Percentiles rank a stretch among this genome's conserved stretches.
phyloP scores from a whole-genome alignment of 768 basidiomycete species.

The Dioszegia hungarica region DNA sequence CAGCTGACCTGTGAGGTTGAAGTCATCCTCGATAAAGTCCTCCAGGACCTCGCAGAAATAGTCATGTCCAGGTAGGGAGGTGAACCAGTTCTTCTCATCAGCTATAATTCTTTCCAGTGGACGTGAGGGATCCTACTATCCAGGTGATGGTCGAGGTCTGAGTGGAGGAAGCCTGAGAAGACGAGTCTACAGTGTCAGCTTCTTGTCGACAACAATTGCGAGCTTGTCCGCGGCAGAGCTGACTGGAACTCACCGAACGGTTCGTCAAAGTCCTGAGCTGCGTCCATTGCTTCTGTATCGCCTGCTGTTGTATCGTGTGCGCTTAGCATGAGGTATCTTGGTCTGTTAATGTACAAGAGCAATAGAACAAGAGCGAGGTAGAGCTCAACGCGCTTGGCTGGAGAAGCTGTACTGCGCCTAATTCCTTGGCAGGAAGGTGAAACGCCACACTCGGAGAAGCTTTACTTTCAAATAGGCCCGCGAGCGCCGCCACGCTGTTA shows the following conservation, averaged over 20 bases:
- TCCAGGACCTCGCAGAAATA: constrained; percentile 97
- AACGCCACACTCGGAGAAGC: no score
- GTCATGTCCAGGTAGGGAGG: constrained; percentile 60
- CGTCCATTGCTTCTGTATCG: constrained; percentile 31
- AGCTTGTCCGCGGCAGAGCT: not conserved
- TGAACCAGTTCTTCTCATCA: constrained; percentile 46
- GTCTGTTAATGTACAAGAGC: no score
- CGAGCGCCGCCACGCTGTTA: no score
- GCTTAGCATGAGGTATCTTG: no score
- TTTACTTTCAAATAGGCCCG: no score
- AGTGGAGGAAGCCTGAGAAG: constrained; percentile 43
- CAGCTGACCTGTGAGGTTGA: constrained; percentile 83
- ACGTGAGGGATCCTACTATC: constrained; percentile 32
- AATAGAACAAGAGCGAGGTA: no score
- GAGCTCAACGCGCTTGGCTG: no score
- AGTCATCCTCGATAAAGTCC: constrained; percentile 99
- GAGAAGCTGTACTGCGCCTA: no score
- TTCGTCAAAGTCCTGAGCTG: constrained; percentile 31
- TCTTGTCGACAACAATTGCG: not conserved
- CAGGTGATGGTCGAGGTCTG: constrained; percentile 49
- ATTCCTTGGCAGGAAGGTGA: no score
- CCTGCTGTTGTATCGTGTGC: no score
- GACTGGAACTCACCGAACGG: not conserved
- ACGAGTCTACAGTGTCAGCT: constrained; percentile 31
- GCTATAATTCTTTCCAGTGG: not conserved